A percentile compares a stretch with the other conserved stretches of the same genome.
Evolutionary conservation across 495 filamentous ascomycete genomes (phyloP).

Genomic region (Penicillium manginii): DNA sequence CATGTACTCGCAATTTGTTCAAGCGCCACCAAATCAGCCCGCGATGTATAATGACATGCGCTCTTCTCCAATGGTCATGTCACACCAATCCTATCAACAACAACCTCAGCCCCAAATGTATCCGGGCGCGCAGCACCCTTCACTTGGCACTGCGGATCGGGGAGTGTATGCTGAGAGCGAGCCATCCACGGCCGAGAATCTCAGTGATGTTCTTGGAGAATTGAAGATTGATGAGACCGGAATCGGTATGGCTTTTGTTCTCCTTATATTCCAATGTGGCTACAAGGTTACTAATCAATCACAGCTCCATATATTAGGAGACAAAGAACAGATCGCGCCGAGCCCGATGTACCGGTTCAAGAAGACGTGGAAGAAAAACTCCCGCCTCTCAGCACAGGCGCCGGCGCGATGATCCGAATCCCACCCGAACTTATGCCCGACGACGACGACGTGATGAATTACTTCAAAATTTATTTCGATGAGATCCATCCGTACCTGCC

Average conservation of each 20-base stretch:
- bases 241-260: constrained; percentile 66
- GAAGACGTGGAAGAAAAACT: constrained; percentile 76
- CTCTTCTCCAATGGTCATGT: constrained; percentile 55
- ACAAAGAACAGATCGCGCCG: constrained; percentile 64
- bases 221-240: constrained; percentile 87
- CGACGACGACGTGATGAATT: constrained; percentile 78
- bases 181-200: constrained; percentile 67
- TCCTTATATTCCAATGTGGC: neutral
- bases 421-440: constrained; percentile 93
- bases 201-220: constrained; percentile 81
- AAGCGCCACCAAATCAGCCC: constrained; percentile 61
- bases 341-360: constrained; percentile 72
- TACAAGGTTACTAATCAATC: constrained; percentile 18
- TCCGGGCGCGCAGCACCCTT: constrained; percentile 56
- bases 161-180: constrained; percentile 55
- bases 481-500: constrained; percentile 97
- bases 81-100: constrained; percentile 50
- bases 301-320: constrained; percentile 86
- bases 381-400: constrained; percentile 66
- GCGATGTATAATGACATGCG: constrained; percentile 77
- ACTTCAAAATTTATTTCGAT: constrained; percentile 90
- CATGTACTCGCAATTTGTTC: constrained; percentile 41
- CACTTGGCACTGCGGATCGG: constrained; percentile 46
- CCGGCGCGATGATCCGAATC: constrained; percentile 80
- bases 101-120: constrained; percentile 41